Base-by-base conservation (phyloP, 2,329 filamentous ascomycete species). In the Aspergillus jensenii region DNA sequence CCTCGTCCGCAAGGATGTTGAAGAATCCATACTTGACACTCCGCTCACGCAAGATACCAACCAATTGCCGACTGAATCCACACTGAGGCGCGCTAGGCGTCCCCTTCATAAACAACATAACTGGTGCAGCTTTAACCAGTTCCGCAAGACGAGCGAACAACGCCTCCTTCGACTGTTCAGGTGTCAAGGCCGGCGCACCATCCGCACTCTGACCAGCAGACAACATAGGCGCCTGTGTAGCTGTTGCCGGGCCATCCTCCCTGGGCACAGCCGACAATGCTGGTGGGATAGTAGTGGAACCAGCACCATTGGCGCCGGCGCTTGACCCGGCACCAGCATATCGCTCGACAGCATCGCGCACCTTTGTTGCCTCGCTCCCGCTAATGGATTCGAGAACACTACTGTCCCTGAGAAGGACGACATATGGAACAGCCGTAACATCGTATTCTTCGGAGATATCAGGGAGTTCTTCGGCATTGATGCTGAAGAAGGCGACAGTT, bases 51-150 rank as follows among this genome's bases (percentile, higher is more conserved):
- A 99, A 78, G 47, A 99, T 85, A 25, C 81, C 87, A 44, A 99
- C 95, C 45, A 96, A 80, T 78, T 97, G 92, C 65, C 93, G 82
- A 65, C 91, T 96, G 78, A 99, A 99, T 2, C 95, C 92, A 70
- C 93, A 96, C 76, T 96, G 90, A 1, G 92, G 92, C 33, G 86
- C 84, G 64, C 87, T 90, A 0, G 92, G 92, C 3, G 91, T 96
- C n/a, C 92, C 93, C 80, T 96, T 96, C 91, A 96, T 96, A 77
- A 99, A 99, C 27, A 99, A 82, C 95, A 99, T 99, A 33, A 99
- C 93, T 0, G 93, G 91, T 33, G 95, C 93, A 5, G 95, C 95
- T 79, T 93, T 96, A 65, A 98, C 93, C 37, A 99, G 83, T 66
- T 96, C 90, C 19, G 78, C 84, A 39, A 99, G 81, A 33, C 93